A percentile compares a stretch with the other conserved stretches of the same genome.
Evolutionary conservation across 2,329 filamentous ascomycete species (phyloP).

Genomic region (Alternaria sp.): DNA sequence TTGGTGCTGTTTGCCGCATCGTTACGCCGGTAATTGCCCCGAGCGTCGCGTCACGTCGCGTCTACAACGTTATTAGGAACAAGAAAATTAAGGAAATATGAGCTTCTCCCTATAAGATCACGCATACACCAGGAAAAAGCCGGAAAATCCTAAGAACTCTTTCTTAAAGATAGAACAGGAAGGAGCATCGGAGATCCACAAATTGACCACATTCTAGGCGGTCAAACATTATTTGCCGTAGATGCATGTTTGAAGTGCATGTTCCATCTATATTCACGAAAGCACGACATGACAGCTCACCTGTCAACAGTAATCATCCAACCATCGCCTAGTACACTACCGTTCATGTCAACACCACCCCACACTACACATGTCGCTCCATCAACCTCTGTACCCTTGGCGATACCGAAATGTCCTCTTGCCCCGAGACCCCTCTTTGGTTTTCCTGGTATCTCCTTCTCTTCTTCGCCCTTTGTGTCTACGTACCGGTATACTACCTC

Average conservation of each 20-base stretch:
- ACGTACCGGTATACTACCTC: conserved; percentile 59
- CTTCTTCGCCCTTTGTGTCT: conserved; percentile 55
- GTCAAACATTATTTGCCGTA: conserved; percentile 3
- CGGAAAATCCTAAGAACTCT: no score
- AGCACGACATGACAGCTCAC: conserved; percentile 19
- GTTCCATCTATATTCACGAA: background rate
- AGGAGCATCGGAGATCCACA: background rate
- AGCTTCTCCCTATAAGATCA: background rate
- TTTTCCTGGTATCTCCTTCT: conserved; percentile 50
- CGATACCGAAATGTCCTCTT: conserved; percentile 50
- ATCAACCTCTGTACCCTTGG: conserved; percentile 55
- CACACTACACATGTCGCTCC: conserved; percentile 61
- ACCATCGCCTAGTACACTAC: conserved; percentile 53
- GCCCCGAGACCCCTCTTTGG: conserved; percentile 53
- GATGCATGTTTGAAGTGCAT: background rate
- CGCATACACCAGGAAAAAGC: no score
- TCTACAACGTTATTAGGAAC: background rate
- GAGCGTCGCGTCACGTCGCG: background rate
- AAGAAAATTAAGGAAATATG: background rate
- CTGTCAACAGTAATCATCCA: conserved; percentile 54
- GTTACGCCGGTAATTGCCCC: background rate
- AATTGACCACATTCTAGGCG: background rate
- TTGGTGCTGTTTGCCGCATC: background rate
- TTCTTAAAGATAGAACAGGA: background rate
- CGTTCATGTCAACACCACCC: conserved; percentile 60